Evolutionary conservation across 78 protist species (phyloP), one percentile per base, ranked within the genome.

Genomic region (Diacronema lutheri): DNA sequence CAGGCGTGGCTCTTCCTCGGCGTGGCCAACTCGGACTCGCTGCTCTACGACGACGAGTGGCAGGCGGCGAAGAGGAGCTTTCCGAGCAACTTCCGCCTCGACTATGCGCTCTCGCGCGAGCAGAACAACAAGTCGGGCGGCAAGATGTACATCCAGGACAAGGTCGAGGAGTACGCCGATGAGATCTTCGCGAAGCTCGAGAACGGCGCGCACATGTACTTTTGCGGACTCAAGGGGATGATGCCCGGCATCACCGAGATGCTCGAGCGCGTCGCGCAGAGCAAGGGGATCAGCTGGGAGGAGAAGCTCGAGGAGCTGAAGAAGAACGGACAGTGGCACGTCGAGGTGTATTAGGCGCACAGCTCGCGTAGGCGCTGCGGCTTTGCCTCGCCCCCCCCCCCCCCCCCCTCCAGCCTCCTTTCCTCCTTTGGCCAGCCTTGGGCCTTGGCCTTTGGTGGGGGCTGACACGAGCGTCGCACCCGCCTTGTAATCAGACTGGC

Each of bases 141-240:
- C 50, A 81, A 81, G 72, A 81, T 81, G 85, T 81, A 60, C 85
- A 61, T 81, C 50, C 85, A 81, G 85, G 72, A 81, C 69, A 57
- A 60, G 85, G 50, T 81, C 21, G 85, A 58, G 46, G 85, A 81
- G 69, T 60, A 81, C 72, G 56, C 72, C 25, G 65, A 81, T 12
- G 85, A 81, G 65, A 16, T 81, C 85, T 81, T 81, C 85, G 9
- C 1, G 37, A 5, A 12, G 35, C 4, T 81, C 68, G 65, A 57
- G 31, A 50, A 35, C 55, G 87, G 87, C 55, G 87, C 87, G 56
- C 87, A 84, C 81, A 84, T 84, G 44, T 84, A 84, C 66, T 84
- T 84, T 14, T 84, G 87, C 81, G 87, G 87, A 58, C 87, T 84
- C 69, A 68, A 71, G 87, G 87, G 87, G 20, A 84, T 84, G 87